These are phyloP conservation scores for Aspergillus jensenii DNA, from an alignment of 2,329 filamentous ascomycete genomes.

Conservation along the genomic window DNA sequence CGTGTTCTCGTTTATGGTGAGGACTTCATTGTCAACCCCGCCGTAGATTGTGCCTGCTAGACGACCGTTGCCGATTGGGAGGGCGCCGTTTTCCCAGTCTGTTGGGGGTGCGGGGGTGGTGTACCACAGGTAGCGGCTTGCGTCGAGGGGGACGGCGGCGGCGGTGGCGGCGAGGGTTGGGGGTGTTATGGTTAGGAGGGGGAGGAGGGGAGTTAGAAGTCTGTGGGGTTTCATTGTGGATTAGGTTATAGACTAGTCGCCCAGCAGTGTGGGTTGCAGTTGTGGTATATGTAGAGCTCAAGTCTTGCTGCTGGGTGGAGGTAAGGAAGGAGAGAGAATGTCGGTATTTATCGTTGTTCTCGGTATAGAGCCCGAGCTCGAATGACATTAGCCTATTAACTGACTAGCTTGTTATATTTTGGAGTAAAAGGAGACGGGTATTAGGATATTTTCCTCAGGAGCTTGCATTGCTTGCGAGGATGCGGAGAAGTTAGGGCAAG, in stretches of 20 bases:
- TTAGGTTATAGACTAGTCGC: background rate
- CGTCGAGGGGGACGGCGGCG: background rate
- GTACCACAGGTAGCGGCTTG: background rate
- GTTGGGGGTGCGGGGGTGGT: background rate
- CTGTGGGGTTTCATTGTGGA: background rate
- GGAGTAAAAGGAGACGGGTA: background rate
- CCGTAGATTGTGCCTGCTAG: constrained; percentile 20
- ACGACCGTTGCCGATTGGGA: constrained; percentile 21
- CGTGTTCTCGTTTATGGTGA: constrained; percentile 23
- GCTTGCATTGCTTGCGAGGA: background rate
- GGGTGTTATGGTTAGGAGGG: background rate
- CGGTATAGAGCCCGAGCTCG: background rate
- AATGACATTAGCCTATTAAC: background rate
- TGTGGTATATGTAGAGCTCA: no score
- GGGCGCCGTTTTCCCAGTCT: background rate
- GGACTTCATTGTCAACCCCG: constrained; percentile 2
- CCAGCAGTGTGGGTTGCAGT: background rate
- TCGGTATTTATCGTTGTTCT: background rate
- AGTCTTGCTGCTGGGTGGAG: no score
- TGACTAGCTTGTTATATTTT: no score
- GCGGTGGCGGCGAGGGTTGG: background rate
- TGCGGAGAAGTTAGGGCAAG: background rate
- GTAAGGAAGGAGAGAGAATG: no score
- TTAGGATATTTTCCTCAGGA: background rate
- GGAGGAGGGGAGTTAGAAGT: background rate